A percentile compares a stretch with the other conserved stretches of the same genome.
These are phyloP conservation scores for Zalaria sp. DNA, from an alignment of 2,329 filamentous ascomycete genomes.

Conservation along the genomic window DNA sequence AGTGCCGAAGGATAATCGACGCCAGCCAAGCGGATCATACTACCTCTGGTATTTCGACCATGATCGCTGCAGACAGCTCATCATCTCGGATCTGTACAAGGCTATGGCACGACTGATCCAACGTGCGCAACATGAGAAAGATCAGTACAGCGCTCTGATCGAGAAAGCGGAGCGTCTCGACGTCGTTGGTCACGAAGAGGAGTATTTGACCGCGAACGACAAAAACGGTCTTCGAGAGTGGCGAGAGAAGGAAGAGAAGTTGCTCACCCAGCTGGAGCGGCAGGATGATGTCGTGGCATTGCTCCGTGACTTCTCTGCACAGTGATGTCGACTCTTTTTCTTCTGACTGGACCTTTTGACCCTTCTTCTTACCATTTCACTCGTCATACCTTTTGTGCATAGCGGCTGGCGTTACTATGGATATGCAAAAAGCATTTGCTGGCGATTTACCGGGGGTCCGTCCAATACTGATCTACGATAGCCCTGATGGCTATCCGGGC, in stretches of 20 bases:
- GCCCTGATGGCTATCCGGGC: background rate
- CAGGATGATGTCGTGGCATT: conserved; percentile 77
- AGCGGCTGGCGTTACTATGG: conserved; percentile 10
- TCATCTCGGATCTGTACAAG: conserved; percentile 77
- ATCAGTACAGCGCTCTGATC: conserved; percentile 57
- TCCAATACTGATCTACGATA: background rate
- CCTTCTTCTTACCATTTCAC: background rate
- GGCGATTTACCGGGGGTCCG: background rate
- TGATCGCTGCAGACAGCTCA: conserved; percentile 52
- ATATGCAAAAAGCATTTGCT: background rate
- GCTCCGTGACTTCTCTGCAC: conserved; percentile 48
- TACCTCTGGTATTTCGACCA: conserved; percentile 88
- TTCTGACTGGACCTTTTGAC: background rate
- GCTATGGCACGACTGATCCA: conserved; percentile 76
- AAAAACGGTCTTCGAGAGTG: conserved; percentile 53
- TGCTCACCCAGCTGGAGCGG: conserved; percentile 65
- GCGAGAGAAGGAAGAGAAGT: conserved; percentile 49
- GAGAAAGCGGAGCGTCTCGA: conserved; percentile 74
- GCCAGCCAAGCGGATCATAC: conserved; percentile 68
- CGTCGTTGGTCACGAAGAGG: conserved; percentile 70
- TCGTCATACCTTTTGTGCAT: conserved; percentile 1
- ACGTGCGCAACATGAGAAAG: conserved; percentile 62
- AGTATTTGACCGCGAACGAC: conserved; percentile 62
- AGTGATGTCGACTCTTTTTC: background rate
- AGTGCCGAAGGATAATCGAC: conserved; percentile 74